Base-by-base conservation (phyloP, 1,139 yeast species). In the Suhomyces taliae region DNA sequence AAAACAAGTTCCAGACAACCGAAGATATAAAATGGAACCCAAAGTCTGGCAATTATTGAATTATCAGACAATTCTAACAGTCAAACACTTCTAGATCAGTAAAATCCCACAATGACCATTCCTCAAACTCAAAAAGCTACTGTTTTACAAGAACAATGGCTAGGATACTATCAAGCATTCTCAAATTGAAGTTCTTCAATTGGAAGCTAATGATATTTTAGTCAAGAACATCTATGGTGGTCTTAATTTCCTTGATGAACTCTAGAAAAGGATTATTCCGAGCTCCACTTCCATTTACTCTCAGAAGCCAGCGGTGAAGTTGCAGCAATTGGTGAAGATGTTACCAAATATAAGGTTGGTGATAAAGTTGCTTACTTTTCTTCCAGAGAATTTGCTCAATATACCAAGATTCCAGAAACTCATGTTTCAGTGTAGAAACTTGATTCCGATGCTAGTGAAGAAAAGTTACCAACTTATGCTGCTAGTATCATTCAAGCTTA, bases 221-320 rank as follows among this genome's bases (percentile, higher is more conserved):
- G 73, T 90, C 60, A 85, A 85, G 65, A 87, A 86, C 68, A 73
- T 72, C 47, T 90, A 79, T 56, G 76, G 90, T 6, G 97, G 97
- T 24, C 71, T 90, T 57, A 90, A 90, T 59, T 87, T 81, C 70
- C 86, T 90, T 54, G 97, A 90, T 58, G 75, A 82, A 4, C 90
- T 90, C 68, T 70, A 78, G 97, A 60, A 78, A 71, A 44, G 97
- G 97, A 3, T 59, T 6, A 14, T 90, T 89, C 59, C 85, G 88
- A 4, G 61, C 74, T 2, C 56, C 65, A 34, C 64, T 72, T 41
- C 97, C 97, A 0, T 74, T 72, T 48, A 69, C 80, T 35, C 72
- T 87, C 90, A 49, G 97, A 90, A 64, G 96, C 91, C 4, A 72
- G 87, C 34, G 97, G 97, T 34, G 77, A 67, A 12, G 81, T 90